Percentiles rank a stretch among this genome's conserved stretches.
These are phyloP conservation scores for Lasiodiplodia sp. DNA, from an alignment of 2,329 filamentous ascomycete genomes.

Conservation along the genomic window DNA sequence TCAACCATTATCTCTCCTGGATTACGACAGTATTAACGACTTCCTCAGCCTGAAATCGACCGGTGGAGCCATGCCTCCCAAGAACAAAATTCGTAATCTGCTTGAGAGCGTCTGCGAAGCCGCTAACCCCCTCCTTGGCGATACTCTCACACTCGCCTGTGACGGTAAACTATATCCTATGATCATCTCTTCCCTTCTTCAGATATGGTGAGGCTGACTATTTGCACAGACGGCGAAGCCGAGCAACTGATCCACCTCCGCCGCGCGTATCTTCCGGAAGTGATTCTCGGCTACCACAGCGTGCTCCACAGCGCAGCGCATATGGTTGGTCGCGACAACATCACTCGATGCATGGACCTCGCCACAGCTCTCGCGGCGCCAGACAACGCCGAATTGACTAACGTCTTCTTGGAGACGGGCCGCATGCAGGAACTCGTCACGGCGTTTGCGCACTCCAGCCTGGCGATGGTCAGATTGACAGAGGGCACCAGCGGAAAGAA, in stretches of 20 bases:
- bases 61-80: conserved; percentile 34
- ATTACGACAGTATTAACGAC: conserved; percentile 13
- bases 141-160: conserved; percentile 39
- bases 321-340: conserved; percentile 74
- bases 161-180: conserved; percentile 34
- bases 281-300: conserved; percentile 82
- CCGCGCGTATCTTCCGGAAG: conserved; percentile 82
- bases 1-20: background rate
- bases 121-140: conserved; percentile 48
- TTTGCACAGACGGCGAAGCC: conserved; percentile 60
- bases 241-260: conserved; percentile 71
- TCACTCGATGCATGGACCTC: conserved; percentile 87
- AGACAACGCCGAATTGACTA: conserved; percentile 43
- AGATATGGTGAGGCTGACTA: conserved; percentile 1
- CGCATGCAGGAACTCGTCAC: conserved; percentile 55
- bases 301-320: conserved; percentile 81
- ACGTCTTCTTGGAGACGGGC: conserved; percentile 48
- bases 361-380: conserved; percentile 71
- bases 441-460: conserved; percentile 78
- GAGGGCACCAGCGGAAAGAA: conserved; percentile 17
- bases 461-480: conserved; percentile 63
- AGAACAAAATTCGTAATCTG: conserved; percentile 46
- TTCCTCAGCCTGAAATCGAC: conserved; percentile 20
- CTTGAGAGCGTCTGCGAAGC: conserved; percentile 49
- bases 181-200: background rate